Evolutionary conservation across 2,329 filamentous ascomycete species (phyloP).

Genomic region (Nothophoma quercina): DNA sequence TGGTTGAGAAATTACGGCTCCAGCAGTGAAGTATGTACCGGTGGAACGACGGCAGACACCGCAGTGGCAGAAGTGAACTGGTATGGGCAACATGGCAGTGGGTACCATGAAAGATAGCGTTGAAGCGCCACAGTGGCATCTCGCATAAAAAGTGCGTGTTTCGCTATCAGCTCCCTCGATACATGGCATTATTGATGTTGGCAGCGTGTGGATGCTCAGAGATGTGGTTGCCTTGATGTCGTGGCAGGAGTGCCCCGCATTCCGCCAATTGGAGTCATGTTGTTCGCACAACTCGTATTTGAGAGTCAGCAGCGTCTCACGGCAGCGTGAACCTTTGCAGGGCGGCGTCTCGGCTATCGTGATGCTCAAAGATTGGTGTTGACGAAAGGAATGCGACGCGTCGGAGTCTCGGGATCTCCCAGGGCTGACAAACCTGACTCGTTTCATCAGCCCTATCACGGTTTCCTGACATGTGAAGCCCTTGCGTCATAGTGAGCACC

Average conservation of each 20-base stretch:
- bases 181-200: background rate
- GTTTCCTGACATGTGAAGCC: background rate
- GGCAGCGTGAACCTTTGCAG: background rate
- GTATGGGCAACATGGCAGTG: constrained; percentile 46
- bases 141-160: constrained; percentile 10
- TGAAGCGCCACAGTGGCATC: constrained; percentile 27
- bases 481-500: constrained; percentile 7
- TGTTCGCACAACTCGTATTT: constrained; percentile 5
- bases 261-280: background rate
- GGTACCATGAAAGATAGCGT: constrained; percentile 47
- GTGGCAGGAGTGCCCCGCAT: background rate
- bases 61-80: constrained; percentile 61
- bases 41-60: constrained; percentile 57
- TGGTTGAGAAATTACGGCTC: constrained; percentile 51
- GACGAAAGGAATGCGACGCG: background rate
- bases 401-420: background rate
- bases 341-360: background rate
- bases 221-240: too few species aligned
- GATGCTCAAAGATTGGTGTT: background rate
- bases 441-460: background rate
- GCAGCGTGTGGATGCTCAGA: background rate
- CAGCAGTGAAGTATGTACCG: constrained; percentile 57
- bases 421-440: constrained; percentile 1
- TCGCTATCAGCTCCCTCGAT: background rate
- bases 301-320: background rate